Percentiles rank a stretch among this genome's conserved stretches.
Evolutionary conservation across 2,329 filamentous ascomycete genomes (phyloP).

Genomic region (Claviceps arundinis): DNA sequence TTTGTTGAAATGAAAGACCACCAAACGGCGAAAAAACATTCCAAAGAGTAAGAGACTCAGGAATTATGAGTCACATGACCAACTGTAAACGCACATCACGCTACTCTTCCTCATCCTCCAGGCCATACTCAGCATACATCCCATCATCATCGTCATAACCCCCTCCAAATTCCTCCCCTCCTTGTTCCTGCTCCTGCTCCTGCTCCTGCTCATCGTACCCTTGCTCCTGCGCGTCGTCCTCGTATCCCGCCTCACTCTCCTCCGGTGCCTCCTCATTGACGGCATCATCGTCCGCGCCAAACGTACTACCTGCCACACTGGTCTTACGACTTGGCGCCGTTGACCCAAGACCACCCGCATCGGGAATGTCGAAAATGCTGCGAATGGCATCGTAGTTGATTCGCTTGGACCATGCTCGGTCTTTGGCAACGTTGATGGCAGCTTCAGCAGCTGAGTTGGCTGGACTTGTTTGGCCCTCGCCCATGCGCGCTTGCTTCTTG

Average conservation of each 20-base stretch:
- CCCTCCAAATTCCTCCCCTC: conserved; percentile 19
- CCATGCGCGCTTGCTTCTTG: conserved; percentile 42
- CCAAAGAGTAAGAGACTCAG: too few species aligned
- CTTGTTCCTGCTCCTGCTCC: conserved; percentile 17
- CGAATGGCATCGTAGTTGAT: conserved; percentile 59
- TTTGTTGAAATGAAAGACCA: too few species aligned
- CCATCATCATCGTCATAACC: conserved; percentile 24
- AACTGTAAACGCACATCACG: neutral
- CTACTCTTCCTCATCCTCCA: conserved; percentile 4
- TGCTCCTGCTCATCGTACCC: conserved; percentile 19
- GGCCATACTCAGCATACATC: conserved; percentile 21
- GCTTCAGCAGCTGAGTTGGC: conserved; percentile 58
- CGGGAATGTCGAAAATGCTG: conserved; percentile 39
- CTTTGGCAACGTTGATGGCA: conserved; percentile 53
- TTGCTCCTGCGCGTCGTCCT: conserved; percentile 19
- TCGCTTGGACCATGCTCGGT: conserved; percentile 56
- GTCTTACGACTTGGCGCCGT: conserved; percentile 34
- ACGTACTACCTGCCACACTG: conserved; percentile 22
- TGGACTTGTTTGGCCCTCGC: conserved; percentile 51
- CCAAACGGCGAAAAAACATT: too few species aligned
- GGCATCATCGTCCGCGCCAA: conserved; percentile 14
- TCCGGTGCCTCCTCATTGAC: conserved; percentile 19
- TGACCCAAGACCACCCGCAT: conserved; percentile 33
- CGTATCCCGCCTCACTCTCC: conserved; percentile 23
- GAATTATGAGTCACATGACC: too few species aligned